phyloP scores from a whole-genome alignment of 192 early-diverging fungal species.

The Geosiphon pyriformis region DNA sequence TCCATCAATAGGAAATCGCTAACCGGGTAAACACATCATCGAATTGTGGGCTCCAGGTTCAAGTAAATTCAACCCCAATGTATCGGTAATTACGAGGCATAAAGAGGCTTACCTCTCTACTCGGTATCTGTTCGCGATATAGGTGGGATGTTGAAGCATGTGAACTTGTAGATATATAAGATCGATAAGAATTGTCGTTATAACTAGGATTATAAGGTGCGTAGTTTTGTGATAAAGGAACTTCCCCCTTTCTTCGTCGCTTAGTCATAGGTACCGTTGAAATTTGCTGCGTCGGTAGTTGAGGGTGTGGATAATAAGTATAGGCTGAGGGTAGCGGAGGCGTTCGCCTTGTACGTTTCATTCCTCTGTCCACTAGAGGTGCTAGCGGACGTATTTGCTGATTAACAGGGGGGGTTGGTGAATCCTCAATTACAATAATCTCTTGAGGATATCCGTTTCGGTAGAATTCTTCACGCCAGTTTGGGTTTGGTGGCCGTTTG shows the following conservation, averaged over 20 bases:
- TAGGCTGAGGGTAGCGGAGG: background rate
- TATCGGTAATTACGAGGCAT: no score
- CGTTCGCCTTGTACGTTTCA: slow-evolving; percentile 2
- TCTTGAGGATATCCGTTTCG: slow-evolving; percentile 38
- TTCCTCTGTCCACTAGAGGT: background rate
- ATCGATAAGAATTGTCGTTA: background rate
- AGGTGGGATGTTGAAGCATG: background rate
- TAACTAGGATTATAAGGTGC: background rate
- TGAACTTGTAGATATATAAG: slow-evolving; percentile 9
- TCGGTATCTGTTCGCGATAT: slow-evolving; percentile 1
- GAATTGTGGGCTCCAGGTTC: no score
- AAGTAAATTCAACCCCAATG: no score
- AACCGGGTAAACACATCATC: background rate
- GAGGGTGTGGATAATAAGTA: background rate
- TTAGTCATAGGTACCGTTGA: background rate
- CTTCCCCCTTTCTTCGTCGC: background rate
- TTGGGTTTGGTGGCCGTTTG: slow-evolving; percentile 3
- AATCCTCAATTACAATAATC: slow-evolving; percentile 40
- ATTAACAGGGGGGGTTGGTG: slow-evolving; percentile 25
- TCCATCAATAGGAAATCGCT: background rate
- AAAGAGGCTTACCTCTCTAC: background rate
- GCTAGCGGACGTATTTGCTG: background rate
- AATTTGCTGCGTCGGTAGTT: slow-evolving; percentile 2
- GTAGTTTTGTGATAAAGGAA: background rate
- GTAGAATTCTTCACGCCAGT: slow-evolving; percentile 40